Evolutionary conservation across 495 filamentous ascomycete species (phyloP), one percentile per base, ranked within the genome.

Genomic region (Aspergillus diversus): DNA sequence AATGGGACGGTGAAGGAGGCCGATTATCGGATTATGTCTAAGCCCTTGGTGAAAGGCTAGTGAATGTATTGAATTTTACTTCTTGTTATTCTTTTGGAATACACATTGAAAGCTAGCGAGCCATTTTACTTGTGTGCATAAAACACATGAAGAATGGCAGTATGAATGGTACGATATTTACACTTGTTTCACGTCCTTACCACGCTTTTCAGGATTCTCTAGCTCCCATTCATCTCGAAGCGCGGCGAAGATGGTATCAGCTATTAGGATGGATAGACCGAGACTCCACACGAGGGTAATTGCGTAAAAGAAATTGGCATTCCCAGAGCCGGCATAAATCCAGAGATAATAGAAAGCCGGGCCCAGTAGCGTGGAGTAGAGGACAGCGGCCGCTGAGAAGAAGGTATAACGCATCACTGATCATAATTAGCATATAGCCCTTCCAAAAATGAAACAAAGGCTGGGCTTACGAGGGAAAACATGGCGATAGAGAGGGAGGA

Each of bases 301-400:
- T 68, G 95, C 95, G 69, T 99, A 99, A 78, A 98, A 99, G 79
- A 99, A 99, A 73, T 99, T 99, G 46, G 95, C 95, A 70, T 99
- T 99, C 34, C 96, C 95, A 37, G 91, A 96, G 43, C 95, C 95
- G 17, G 95, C 96, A 71, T 99, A 99, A 64, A 98, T 96, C 95
- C 95, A 99, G 5, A 99, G 83, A 74, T 99, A 87, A 69, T 98
- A 97, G 77, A 99, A 99, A 0, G 93, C 92, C 0, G 95, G 95
- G 0, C 95, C 95, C 0, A 99, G 86, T 35, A 97, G 86, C 17
- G 87, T 89, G 21, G 91, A 87, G 76, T 98, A 98, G 4, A 97
- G 81, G 6, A 99, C 78, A 0, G 90, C 89, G 6, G 92, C 86
- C 4, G 88, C 82, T 39, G 89, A 88, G 58, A 97, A 86, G 73